Conservation (phyloP, 345 rosid genomes). For the Pseudoturritis turrita region DNA sequence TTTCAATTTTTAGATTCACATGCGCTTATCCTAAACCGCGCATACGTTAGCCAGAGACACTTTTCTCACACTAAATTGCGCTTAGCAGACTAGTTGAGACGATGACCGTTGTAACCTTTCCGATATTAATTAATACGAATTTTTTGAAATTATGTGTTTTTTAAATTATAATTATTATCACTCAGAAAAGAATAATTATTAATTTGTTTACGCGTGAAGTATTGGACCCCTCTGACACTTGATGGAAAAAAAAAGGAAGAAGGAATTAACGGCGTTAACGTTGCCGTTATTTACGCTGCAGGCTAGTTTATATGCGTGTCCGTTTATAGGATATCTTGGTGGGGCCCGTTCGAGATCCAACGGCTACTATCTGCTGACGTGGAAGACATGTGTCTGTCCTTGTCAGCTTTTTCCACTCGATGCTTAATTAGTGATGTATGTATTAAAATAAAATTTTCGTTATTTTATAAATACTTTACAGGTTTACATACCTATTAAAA, state of each 20-base stretch:
- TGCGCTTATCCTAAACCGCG: not conserved
- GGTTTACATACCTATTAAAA: no score
- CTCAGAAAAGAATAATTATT: not conserved
- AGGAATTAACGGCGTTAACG: not conserved
- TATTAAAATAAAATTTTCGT: not conserved
- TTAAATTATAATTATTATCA: not conserved
- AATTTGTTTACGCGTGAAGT: constrained; percentile 28
- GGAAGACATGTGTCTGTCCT: not conserved
- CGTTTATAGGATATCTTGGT: not conserved
- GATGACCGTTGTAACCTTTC: constrained; percentile 21
- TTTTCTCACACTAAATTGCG: not conserved
- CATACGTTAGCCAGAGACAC: not conserved
- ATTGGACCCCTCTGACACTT: constrained; percentile 10
- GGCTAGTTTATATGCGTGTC: not conserved
- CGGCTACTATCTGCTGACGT: not conserved
- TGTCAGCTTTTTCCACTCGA: not conserved
- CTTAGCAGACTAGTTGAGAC: constrained; percentile 6
- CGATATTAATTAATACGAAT: not conserved
- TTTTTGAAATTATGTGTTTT: no score
- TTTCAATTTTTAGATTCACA: constrained; percentile 19
- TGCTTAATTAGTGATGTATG: not conserved
- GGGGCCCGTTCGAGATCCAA: not conserved
- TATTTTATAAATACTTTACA: not conserved
- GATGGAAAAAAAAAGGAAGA: not conserved
- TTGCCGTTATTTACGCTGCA: not conserved